Conservation (phyloP, 116 monocot species). For the Papilionanthe hybrid region DNA sequence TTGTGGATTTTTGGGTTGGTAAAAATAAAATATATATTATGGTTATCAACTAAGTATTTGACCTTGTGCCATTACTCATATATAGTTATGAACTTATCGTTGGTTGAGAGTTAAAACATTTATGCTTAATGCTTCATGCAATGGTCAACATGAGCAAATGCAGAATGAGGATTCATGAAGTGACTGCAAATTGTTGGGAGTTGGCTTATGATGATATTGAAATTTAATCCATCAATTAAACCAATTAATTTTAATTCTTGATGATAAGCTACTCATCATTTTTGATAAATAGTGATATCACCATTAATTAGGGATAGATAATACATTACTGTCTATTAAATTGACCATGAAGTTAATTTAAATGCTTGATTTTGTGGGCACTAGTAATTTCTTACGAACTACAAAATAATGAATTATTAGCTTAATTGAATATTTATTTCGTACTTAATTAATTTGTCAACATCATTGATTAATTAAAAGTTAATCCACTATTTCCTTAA, state of each 20-base stretch:
- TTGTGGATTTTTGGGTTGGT: too few species aligned
- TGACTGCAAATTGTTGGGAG: too few species aligned
- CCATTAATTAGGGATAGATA: background rate
- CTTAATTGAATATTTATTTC: background rate
- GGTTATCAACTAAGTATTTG: too few species aligned
- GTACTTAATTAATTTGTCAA: background rate
- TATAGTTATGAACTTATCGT: too few species aligned
- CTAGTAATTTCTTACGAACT: background rate
- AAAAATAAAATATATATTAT: too few species aligned
- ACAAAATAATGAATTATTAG: background rate
- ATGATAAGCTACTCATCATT: background rate
- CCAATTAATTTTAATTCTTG: background rate
- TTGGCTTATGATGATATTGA: too few species aligned
- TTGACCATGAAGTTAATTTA: background rate
- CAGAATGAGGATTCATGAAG: too few species aligned
- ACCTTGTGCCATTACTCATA: too few species aligned
- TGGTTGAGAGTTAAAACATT: too few species aligned
- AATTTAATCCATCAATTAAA: background rate
- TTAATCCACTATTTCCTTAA: background rate
- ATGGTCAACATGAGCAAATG: too few species aligned
- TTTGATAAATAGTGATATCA: background rate
- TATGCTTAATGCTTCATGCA: too few species aligned
- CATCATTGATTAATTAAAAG: background rate
- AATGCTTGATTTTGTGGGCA: background rate
- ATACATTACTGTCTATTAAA: background rate